Conservation (phyloP, 1,284 basidiomycete species). For the Volvariella volvacea region DNA sequence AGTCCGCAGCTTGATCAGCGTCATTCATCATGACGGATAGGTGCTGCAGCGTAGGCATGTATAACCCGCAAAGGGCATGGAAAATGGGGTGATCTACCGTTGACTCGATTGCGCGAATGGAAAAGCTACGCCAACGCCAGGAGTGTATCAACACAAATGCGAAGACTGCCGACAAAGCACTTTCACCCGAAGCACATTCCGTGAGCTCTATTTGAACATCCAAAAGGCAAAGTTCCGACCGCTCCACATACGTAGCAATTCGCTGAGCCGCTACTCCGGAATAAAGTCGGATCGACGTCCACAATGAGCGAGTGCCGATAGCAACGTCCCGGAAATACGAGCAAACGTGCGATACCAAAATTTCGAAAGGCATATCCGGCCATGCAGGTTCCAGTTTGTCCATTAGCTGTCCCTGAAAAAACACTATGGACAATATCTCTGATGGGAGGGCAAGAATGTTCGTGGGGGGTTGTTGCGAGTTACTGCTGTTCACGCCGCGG, state of each 20-base stretch:
- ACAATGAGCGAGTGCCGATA: conserved; percentile 27
- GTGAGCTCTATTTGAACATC: conserved; percentile 24
- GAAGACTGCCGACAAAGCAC: conserved; percentile 18
- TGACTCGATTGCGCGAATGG: conserved; percentile 22
- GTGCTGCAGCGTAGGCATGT: conserved; percentile 24
- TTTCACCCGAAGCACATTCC: conserved; percentile 6
- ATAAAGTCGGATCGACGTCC: conserved; percentile 23
- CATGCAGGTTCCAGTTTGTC: conserved; percentile 13
- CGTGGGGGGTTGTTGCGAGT: too few species aligned
- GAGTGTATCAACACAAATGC: conserved; percentile 22
- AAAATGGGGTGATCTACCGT: conserved; percentile 19
- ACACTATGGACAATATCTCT: conserved; percentile 24
- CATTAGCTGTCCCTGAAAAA: conserved; percentile 18
- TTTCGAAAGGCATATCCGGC: conserved; percentile 22
- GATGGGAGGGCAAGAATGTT: conserved; percentile 16
- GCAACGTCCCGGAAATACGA: conserved; percentile 30
- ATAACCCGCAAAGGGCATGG: conserved; percentile 16
- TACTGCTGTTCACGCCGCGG: too few species aligned
- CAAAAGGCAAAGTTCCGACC: conserved; percentile 25
- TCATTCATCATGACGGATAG: conserved; percentile 29
- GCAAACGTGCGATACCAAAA: conserved; percentile 30
- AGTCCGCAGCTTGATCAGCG: conserved; percentile 9
- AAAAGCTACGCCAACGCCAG: conserved; percentile 28
- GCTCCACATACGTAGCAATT: conserved; percentile 24
- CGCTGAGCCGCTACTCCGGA: conserved; percentile 18